Evolutionary conservation across 257 asterid species (phyloP).

Genomic region (Lavandula angustifolia): DNA sequence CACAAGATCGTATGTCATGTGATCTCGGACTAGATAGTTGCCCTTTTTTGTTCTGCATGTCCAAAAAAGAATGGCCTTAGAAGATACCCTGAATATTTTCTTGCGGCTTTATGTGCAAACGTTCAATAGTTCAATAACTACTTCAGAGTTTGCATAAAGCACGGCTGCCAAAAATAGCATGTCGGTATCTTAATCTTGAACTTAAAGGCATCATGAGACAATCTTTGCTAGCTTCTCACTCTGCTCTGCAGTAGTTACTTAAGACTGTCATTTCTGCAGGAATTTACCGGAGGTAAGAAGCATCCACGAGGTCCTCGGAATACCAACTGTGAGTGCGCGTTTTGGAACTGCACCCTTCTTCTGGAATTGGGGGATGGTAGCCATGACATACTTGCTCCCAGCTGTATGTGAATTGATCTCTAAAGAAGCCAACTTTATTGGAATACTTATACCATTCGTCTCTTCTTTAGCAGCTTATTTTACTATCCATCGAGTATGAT

Average conservation of each 20-base stretch:
- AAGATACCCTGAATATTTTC: constrained; percentile 3
- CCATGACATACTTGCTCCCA: constrained; percentile 79
- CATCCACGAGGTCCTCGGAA: constrained; percentile 69
- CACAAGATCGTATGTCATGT: background rate
- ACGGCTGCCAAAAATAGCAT: constrained; percentile 5
- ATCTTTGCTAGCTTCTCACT: background rate
- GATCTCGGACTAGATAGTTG: background rate
- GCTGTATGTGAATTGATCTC: constrained; percentile 50
- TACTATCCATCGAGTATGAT: constrained; percentile 11
- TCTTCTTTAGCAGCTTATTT: constrained; percentile 2
- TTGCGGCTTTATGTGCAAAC: background rate
- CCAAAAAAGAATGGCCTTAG: background rate
- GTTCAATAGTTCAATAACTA: background rate
- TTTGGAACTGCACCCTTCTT: constrained; percentile 94
- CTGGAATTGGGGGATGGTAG: constrained; percentile 99
- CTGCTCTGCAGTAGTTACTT: background rate
- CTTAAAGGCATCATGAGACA: background rate
- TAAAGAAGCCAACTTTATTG: constrained; percentile 8
- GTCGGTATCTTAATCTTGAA: background rate
- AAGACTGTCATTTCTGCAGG: constrained; percentile 44
- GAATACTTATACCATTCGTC: background rate
- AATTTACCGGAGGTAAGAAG: constrained; percentile 91
- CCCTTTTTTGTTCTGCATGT: background rate
- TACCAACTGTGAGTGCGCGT: constrained; percentile 96
- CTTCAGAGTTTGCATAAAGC: background rate